Conservation (phyloP, 2,329 filamentous ascomycete species). For the Fusarium camptoceras region DNA sequence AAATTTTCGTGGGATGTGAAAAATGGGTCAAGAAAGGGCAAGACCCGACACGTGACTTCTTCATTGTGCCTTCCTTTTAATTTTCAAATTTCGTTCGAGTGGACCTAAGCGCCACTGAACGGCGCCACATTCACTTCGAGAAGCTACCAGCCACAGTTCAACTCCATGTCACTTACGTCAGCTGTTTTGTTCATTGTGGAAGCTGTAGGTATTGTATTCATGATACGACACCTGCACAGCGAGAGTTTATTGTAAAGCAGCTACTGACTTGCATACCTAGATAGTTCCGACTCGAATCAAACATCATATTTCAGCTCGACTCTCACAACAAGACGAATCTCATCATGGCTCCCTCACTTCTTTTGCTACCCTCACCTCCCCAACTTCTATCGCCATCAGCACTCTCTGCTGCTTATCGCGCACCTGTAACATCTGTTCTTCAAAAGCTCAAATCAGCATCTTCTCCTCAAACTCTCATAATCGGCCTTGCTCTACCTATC, state of each 20-base stretch:
- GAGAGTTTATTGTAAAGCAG: background rate
- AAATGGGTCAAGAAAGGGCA: too few relatives aligned
- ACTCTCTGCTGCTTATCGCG: constrained; percentile 70
- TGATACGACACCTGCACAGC: background rate
- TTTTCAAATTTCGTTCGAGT: too few relatives aligned
- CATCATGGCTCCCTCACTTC: constrained; percentile 52
- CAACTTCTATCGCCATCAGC: constrained; percentile 62
- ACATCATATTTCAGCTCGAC: background rate
- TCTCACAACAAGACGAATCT: background rate
- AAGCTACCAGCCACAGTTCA: background rate
- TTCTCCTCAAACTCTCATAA: constrained; percentile 55
- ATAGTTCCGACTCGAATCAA: background rate
- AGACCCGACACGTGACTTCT: too few relatives aligned
- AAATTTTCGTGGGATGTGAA: too few relatives aligned
- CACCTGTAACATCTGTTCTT: constrained; percentile 67
- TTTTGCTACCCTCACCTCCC: constrained; percentile 74
- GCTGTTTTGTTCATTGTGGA: background rate
- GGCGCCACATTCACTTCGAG: background rate
- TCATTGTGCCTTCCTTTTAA: too few relatives aligned
- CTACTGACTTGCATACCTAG: background rate
- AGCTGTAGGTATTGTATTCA: background rate
- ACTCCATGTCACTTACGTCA: background rate
- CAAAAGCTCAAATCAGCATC: constrained; percentile 55
- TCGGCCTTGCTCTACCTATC: constrained; percentile 73
- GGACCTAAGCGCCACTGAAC: constrained; percentile 1